Conservation (phyloP, 176 grass and related monocot genomes). For the Calamus simplicifolius region DNA sequence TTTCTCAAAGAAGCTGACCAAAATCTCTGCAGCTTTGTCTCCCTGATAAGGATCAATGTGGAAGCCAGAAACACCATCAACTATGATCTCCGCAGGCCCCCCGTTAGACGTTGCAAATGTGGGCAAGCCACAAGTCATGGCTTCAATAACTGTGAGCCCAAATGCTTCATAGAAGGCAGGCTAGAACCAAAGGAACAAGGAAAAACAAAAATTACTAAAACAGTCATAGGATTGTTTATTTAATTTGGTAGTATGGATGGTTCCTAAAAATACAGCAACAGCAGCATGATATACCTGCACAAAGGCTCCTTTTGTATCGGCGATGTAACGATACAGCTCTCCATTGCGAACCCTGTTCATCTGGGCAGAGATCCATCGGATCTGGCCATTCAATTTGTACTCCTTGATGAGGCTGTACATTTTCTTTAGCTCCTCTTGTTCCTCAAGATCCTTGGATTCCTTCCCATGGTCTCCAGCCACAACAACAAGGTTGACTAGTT, state of each 20-base stretch:
- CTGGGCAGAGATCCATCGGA: slow-evolving; percentile 96
- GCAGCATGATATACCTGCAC: slow-evolving; percentile 48
- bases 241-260: too few species aligned
- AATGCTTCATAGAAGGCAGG: slow-evolving; percentile 95
- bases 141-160: slow-evolving; percentile 78
- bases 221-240: too few species aligned
- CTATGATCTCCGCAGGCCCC: slow-evolving; percentile 93
- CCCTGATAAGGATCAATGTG: slow-evolving; percentile 94
- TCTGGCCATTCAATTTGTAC: slow-evolving; percentile 83
- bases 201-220: neutral
- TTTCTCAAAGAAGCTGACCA: slow-evolving; percentile 86
- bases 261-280: too few species aligned
- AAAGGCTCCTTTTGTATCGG: slow-evolving; percentile 81
- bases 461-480: slow-evolving; percentile 97
- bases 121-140: slow-evolving; percentile 89
- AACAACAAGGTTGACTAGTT: slow-evolving; percentile 87
- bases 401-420: slow-evolving; percentile 92
- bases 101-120: slow-evolving; percentile 87
- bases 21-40: slow-evolving; percentile 71
- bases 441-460: slow-evolving; percentile 90
- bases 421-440: slow-evolving; percentile 82
- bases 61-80: slow-evolving; percentile 76
- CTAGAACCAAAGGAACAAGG: slow-evolving; percentile 15
- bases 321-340: slow-evolving; percentile 88
- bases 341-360: slow-evolving; percentile 85